Evolutionary conservation across 2,329 filamentous ascomycete genomes (phyloP).

Genomic region (Talaromyces sp.): DNA sequence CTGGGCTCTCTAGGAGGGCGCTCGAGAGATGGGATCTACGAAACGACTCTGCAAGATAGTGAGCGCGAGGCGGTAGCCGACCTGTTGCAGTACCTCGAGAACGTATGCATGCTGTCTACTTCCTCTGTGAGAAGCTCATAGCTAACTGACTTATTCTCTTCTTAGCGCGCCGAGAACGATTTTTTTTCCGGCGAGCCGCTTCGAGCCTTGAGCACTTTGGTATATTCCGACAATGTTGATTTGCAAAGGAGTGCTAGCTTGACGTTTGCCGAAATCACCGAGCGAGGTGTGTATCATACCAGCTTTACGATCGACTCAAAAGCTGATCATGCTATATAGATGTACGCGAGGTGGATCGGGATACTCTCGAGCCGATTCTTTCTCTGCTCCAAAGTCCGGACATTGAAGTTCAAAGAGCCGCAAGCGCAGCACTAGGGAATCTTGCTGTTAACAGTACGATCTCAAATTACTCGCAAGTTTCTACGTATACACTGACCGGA

Average conservation of each 20-base stretch:
- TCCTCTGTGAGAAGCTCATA: neutral
- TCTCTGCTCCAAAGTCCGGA: slow-evolving; percentile 92
- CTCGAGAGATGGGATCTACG: slow-evolving; percentile 75
- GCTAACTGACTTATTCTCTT: neutral
- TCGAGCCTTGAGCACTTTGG: slow-evolving; percentile 86
- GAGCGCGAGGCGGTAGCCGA: slow-evolving; percentile 97
- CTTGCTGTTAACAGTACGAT: slow-evolving; percentile 89
- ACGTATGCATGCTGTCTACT: slow-evolving; percentile 51
- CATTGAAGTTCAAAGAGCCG: slow-evolving; percentile 93
- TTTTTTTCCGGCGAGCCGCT: slow-evolving; percentile 97
- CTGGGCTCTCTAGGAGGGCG: slow-evolving; percentile 53
- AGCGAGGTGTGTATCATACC: slow-evolving; percentile 64
- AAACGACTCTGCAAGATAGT: slow-evolving; percentile 85
- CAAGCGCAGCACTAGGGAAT: slow-evolving; percentile 92
- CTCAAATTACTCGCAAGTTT: neutral
- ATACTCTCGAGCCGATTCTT: slow-evolving; percentile 92
- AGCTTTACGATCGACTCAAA: neutral
- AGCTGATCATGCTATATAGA: slow-evolving; percentile 51
- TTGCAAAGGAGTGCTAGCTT: slow-evolving; percentile 94
- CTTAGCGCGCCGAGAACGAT: slow-evolving; percentile 87
- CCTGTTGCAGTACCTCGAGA: slow-evolving; percentile 90
- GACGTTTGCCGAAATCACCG: slow-evolving; percentile 98
- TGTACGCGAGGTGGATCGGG: slow-evolving; percentile 90
- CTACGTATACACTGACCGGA: slow-evolving; percentile 4
- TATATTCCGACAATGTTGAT: slow-evolving; percentile 98